Base-by-base conservation (phyloP, 1,284 basidiomycete genomes). In the Boletus chippewaensis region DNA sequence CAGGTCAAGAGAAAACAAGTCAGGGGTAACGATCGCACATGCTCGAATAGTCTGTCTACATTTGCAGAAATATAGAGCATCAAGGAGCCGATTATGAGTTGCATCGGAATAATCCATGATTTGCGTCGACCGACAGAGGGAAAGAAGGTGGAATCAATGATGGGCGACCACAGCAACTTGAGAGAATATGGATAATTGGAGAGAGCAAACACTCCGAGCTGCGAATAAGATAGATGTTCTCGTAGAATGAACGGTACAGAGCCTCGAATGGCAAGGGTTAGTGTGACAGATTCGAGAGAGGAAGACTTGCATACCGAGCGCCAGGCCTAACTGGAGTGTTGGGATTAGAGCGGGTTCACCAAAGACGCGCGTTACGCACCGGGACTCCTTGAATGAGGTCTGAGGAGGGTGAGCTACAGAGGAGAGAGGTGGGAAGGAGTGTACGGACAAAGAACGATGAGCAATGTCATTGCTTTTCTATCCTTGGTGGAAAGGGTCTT, bases 51-150 rank as follows among this genome's bases (percentile, higher is more conserved):
- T 55, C 78, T 78, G 59, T 93, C 81, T 8, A 91, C 87, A 59
- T 88, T 83, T 49, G 81, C 72, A 2, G 94, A 90, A 54, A 99
- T 87, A 67, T 90, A 85, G 61, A 94, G 76, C 83, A 99, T 90
- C 57, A 93, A 75, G 43, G 82, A 74, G 24, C 94, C 96, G 41
- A 98, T 90, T 57, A 95, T 80, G 28, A 86, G 69, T 70, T 99
- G 96, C 74, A 99, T 95, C 40, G 96, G 96, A 54, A 99, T 87
- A 63, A 99, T 97, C 96, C 96, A 99, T 54, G 90, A 94, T 71
- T 98, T 99, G 57, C 96, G 79, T 49, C 96, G 82, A 16, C 96
- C 96, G 53, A 95, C 66, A 44, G 81, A 81, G 40, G 81, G 74
- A 58, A 90, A 77, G 68, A 90, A 99, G 57, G 88, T 75, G 4